Percentiles rank a stretch among this genome's conserved stretches.
Evolutionary conservation across 805 yeast species (phyloP).

Genomic region (Zygosaccharomyces bisporus): DNA sequence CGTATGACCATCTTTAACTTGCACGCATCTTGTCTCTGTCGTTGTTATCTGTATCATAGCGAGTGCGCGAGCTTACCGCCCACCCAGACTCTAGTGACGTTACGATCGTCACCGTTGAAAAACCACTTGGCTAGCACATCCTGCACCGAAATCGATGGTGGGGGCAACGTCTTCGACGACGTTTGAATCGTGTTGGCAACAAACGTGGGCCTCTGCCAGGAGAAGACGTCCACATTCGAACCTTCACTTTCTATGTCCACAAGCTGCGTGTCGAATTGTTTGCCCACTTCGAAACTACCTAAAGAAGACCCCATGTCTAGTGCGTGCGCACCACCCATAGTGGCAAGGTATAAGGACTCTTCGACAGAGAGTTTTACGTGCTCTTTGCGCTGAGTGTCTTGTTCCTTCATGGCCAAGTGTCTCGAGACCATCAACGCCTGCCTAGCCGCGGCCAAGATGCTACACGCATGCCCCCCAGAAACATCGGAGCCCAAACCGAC

Average conservation of each 20-base stretch:
- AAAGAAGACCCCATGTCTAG: slow-evolving; percentile 51
- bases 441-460: slow-evolving; percentile 60
- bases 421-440: slow-evolving; percentile 71
- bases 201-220: slow-evolving; percentile 56
- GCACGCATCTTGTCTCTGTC: neutral
- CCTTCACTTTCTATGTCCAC: slow-evolving; percentile 53
- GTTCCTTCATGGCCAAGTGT: slow-evolving; percentile 58
- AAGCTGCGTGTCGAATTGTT: slow-evolving; percentile 78
- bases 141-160: slow-evolving; percentile 21
- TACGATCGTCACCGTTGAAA: slow-evolving; percentile 91
- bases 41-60: neutral
- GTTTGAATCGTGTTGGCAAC: slow-evolving; percentile 9
- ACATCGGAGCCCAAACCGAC: slow-evolving; percentile 82
- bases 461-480: slow-evolving; percentile 71
- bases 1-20: neutral
- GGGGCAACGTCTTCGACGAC: slow-evolving; percentile 4
- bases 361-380: slow-evolving; percentile 52
- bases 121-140: slow-evolving; percentile 83
- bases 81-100: slow-evolving; percentile 76
- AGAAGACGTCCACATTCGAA: slow-evolving; percentile 71
- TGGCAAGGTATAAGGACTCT: slow-evolving; percentile 77
- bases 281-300: slow-evolving; percentile 75
- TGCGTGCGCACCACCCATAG: slow-evolving; percentile 85
- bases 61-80: slow-evolving; percentile 59
- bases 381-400: slow-evolving; percentile 34